Percentiles rank a stretch among this genome's conserved stretches.
These are phyloP conservation scores for Chlamydomonas incerta DNA, from an alignment of 139 green algal genomes.

Conservation along the genomic window DNA sequence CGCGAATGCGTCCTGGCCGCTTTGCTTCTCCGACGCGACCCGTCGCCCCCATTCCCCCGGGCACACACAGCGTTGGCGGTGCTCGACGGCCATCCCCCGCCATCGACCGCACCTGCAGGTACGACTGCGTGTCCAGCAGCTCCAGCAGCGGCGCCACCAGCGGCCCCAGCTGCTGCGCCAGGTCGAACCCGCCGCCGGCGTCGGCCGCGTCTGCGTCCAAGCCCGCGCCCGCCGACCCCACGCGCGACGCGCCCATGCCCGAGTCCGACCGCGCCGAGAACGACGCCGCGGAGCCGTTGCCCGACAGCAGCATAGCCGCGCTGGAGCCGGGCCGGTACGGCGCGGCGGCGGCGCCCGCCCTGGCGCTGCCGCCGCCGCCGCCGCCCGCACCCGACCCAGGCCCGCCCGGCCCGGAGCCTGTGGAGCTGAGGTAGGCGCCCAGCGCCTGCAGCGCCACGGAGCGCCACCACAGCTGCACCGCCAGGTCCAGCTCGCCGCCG, in stretches of 20 bases:
- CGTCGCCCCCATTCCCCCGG: too few species aligned
- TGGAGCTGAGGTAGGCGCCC: slow-evolving; percentile 52
- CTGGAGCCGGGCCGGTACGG: background rate
- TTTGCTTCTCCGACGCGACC: too few species aligned
- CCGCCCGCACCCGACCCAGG: background rate
- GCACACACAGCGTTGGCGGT: too few species aligned
- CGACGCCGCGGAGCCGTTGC: background rate
- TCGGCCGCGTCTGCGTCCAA: background rate
- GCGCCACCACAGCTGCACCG: slow-evolving; percentile 83
- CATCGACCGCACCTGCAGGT: background rate
- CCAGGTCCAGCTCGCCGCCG: slow-evolving; percentile 65
- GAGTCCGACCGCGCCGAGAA: slow-evolving; percentile 4
- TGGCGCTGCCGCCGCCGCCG: too few species aligned
- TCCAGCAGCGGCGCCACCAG: slow-evolving; percentile 59
- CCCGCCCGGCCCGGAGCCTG: too few species aligned
- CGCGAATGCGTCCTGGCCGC: too few species aligned
- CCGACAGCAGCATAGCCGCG: too few species aligned
- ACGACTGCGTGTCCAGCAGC: slow-evolving; percentile 26
- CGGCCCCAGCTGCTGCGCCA: background rate
- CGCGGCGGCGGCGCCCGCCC: too few species aligned
- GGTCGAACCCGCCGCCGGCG: background rate
- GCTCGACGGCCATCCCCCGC: too few species aligned
- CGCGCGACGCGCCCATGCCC: background rate
- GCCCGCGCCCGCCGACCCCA: background rate
- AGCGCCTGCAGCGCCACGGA: slow-evolving; percentile 78